These are phyloP conservation scores for Linum tenue DNA, from an alignment of 345 rosid genomes.

Conservation along the genomic window DNA sequence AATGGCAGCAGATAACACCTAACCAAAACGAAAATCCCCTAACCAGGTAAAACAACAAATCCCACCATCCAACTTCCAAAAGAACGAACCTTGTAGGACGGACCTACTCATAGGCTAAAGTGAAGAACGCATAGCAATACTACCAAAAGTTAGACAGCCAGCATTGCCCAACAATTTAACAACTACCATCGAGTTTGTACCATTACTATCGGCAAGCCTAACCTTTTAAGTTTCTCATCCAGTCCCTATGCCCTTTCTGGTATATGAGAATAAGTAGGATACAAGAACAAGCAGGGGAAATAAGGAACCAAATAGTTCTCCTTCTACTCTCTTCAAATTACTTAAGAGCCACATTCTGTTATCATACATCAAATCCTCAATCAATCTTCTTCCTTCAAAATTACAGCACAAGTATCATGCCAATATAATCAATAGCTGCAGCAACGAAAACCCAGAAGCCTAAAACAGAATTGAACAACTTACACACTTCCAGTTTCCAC, in stretches of 20 bases:
- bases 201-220: background rate
- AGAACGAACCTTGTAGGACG: background rate
- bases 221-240: too few relatives aligned
- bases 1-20: background rate
- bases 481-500: conserved; percentile 99
- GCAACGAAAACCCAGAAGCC: background rate
- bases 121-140: too few relatives aligned
- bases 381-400: background rate
- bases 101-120: too few relatives aligned
- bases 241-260: background rate
- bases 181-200: background rate
- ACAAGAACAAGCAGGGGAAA: too few relatives aligned
- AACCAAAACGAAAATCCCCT: conserved; percentile 8
- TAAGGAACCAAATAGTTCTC: too few relatives aligned
- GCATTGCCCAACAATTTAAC: too few relatives aligned
- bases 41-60: too few relatives aligned
- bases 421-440: background rate
- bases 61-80: too few relatives aligned
- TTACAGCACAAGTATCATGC: background rate
- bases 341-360: background rate
- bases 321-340: background rate
- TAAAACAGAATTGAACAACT: conserved; percentile 19
- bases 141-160: too few relatives aligned
- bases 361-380: background rate
- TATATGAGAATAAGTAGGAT: too few relatives aligned